phyloP scores from a whole-genome alignment of 352 stramenopile species.

The Thalassiosira mediterranea region DNA sequence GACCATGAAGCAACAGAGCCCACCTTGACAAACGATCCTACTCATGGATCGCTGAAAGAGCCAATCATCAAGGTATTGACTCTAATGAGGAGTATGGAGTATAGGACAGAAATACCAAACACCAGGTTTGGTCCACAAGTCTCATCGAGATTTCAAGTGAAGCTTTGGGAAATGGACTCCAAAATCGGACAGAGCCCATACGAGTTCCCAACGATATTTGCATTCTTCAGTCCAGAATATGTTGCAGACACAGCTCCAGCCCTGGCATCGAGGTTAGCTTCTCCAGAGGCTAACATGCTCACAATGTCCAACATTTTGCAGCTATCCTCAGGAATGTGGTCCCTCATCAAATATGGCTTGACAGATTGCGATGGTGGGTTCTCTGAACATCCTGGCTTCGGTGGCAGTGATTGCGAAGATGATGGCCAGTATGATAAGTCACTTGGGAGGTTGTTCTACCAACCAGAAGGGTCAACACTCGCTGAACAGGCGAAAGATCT shows the following conservation, averaged over 20 bases:
- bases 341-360: conserved; percentile 75
- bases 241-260: conserved; percentile 29
- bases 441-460: conserved; percentile 43
- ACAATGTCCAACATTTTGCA: conserved; percentile 50
- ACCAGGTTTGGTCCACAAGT: conserved; percentile 8
- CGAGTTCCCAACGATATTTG: conserved; percentile 69
- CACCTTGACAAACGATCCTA: not conserved
- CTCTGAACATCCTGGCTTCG: conserved; percentile 2
- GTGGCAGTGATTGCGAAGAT: conserved; percentile 11
- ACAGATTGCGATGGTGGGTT: conserved; percentile 62
- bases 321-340: conserved; percentile 76
- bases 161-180: conserved; percentile 10
- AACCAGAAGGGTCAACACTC: conserved; percentile 16
- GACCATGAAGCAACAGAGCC: conserved; percentile 58
- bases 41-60: conserved; percentile 50
- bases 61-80: conserved; percentile 60
- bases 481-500: conserved; percentile 51
- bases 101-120: conserved; percentile 21
- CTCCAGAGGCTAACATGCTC: conserved; percentile 44
- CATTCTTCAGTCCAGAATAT: conserved; percentile 68
- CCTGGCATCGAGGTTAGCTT: conserved; percentile 29
- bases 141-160: not conserved
- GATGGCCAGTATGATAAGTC: conserved; percentile 10
- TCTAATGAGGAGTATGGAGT: conserved; percentile 15
- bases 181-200: conserved; percentile 67